A percentile compares a stretch with the other conserved stretches of the same genome.
Conservation (phyloP, 2,329 filamentous ascomycete species). For the Fusarium ambrosium region DNA sequence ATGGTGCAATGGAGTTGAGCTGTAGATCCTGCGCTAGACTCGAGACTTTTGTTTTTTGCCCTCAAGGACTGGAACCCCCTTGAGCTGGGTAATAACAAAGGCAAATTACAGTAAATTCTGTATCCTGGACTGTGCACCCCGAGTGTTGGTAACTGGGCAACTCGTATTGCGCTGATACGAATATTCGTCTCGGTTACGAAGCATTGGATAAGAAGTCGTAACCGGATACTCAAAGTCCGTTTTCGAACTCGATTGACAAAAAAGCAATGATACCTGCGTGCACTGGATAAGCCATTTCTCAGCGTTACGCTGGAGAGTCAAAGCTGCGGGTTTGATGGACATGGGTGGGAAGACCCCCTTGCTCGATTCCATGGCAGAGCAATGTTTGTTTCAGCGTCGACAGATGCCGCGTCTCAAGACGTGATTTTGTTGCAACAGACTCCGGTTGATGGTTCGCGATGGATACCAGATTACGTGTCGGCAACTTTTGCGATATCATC, state of each 20-base stretch:
- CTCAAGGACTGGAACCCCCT: constrained; percentile 3
- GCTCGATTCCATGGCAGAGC: constrained; percentile 23
- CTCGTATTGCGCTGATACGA: constrained; percentile 16
- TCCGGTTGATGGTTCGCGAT: constrained; percentile 13
- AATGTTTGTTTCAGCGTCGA: constrained; percentile 28
- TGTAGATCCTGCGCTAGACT: constrained; percentile 4
- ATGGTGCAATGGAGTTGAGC: constrained; percentile 30
- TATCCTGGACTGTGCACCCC: constrained; percentile 13
- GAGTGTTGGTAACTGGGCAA: constrained; percentile 7
- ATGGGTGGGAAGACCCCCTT: constrained; percentile 13
- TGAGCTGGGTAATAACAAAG: constrained; percentile 5
- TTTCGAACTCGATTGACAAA: background rate
- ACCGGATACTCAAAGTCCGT: constrained; percentile 1
- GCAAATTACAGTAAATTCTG: background rate
- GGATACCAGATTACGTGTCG: constrained; percentile 38
- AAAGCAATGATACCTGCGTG: background rate
- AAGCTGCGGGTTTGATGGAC: constrained; percentile 17
- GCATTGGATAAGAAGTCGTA: background rate
- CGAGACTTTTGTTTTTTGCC: background rate
- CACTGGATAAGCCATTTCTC: constrained; percentile 34
- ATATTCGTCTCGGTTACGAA: constrained; percentile 25
- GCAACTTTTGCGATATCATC: background rate
- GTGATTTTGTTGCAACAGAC: constrained; percentile 19
- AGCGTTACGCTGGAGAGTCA: constrained; percentile 29
- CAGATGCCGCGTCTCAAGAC: constrained; percentile 11